Evolutionary conservation across 2,329 filamentous ascomycete species (phyloP), one percentile per base, ranked within the genome.

Genomic region (Monosporascus sp.): DNA sequence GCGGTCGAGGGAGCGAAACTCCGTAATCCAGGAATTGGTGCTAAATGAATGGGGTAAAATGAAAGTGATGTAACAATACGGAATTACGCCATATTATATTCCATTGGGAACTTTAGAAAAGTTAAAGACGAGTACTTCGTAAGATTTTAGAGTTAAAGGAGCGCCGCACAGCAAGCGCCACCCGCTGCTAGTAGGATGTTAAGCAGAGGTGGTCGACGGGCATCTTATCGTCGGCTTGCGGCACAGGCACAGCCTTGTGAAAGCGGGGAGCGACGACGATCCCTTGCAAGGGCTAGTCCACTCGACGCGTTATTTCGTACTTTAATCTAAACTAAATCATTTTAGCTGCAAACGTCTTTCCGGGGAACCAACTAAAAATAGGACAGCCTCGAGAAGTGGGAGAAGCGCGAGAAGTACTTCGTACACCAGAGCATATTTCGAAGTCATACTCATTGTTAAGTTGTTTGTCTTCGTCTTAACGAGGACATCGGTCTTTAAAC

Each of bases 161-260:
- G 22, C 2, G 20, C 17, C 17, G 7, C 20, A 52, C 7, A 18
- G 31, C 39, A 39, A 35, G 17, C 5, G 22, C 5, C 22, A 43
- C 39, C 39, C 18, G 39, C 18, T 5, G 22, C n/a, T 43, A 20
- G 18, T 9, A 18, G 9, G 18, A 43, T 43, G 18, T 14, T 14
- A 24, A 20, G 38, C 6, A 17, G 4, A 39, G 38, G 9, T 39
- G 5, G 17, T 39, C 9, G 9, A 43, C 22, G 18, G 39, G 39
- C 31, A 35, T 35, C 31, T 35, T 14, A 11, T 31, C 9, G 9
- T 31, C n/a, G 39, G 39, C 18, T 18, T 43, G 20, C 11, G 43
- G 52, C 51, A 35, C 49, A 52, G 49, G 50, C 55, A 58, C 50
- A 59, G 57, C 57, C 57, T 54, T 56, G 55, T 52, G 51, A 41